Base-by-base conservation (phyloP, 1,139 yeast genomes). In the Taphrina deformans region DNA sequence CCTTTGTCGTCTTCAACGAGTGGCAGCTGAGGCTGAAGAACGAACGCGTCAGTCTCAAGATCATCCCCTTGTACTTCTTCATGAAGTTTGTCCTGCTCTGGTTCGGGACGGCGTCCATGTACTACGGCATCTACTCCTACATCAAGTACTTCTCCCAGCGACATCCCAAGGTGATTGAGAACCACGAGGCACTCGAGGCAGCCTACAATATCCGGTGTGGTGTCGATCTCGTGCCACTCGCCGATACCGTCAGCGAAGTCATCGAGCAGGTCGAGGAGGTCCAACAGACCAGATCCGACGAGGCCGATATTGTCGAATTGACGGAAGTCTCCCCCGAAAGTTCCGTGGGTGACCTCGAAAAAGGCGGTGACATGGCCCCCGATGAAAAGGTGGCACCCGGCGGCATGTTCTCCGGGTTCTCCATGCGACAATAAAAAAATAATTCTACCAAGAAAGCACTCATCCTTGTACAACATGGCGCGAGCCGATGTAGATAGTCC, bases 211-310 rank as follows among this genome's bases (percentile, higher is more conserved):
- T 53, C 35, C 58, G 58, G 12, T 24, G 35, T 12, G 58, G 58
- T 24, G 40, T 31, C 21, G 14, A 53, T 9, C 33, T 53, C 23
- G 35, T 23, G 14, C 58, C 58, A 10, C 23, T 53, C 35, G 58
- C 58, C 2, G 58, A 53, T 14, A 45, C 61, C 29, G 41, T 29
- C 27, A 41, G 40, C 23, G 61, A 55, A 44, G 31, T 45, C 52
- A 45, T 55, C 27, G 61, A 41, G 27, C 61, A 55, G 18, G 61
- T 55, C 61, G 61, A 44, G 40, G 61, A 55, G 14, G 52, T 45
- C 52, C 61, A 55, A 27, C 61, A 53, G 21, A 27, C 58, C 45
- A 18, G 58, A 35, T 18, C 14, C 7, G 58, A 53, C 27, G 46
- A 53, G 12, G 48, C 45, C 18, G 58, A 51, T 5, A 21, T 27